A percentile compares a stretch with the other conserved stretches of the same genome.
Conservation (phyloP, 1,284 basidiomycete species). For the Marasmius oreades region DNA sequence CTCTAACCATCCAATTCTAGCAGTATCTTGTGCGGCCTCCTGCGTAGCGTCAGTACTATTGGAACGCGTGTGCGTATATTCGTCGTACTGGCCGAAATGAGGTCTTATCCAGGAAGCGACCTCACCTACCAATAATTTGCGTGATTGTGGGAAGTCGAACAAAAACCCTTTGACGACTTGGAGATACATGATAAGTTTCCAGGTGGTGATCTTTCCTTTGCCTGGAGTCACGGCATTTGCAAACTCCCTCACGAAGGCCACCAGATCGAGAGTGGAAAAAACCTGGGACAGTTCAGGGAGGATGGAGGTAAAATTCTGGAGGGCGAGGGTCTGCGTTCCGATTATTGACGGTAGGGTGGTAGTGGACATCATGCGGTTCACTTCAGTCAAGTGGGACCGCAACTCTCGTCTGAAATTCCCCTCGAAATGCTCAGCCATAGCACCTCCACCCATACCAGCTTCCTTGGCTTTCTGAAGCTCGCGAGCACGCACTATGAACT, state of each 20-base stretch:
- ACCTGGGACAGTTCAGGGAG: constrained; percentile 85
- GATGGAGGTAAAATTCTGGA: constrained; percentile 93
- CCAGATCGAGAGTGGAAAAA: constrained; percentile 77
- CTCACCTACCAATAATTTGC: constrained; percentile 81
- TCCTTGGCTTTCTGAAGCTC: constrained; percentile 86
- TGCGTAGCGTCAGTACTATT: constrained; percentile 44
- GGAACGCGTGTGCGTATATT: constrained; percentile 58
- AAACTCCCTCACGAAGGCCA: constrained; percentile 83
- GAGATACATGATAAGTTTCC: constrained; percentile 92
- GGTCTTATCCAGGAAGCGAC: constrained; percentile 94
- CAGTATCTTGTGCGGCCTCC: constrained; percentile 64
- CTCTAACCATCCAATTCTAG: constrained; percentile 89
- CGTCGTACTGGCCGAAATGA: constrained; percentile 90
- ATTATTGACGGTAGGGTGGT: constrained; percentile 82
- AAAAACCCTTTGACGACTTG: constrained; percentile 88
- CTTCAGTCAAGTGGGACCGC: constrained; percentile 70
- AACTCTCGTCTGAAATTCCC: constrained; percentile 82
- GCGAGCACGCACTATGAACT: constrained; percentile 85
- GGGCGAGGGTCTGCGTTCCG: constrained; percentile 90
- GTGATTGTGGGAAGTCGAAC: constrained; percentile 80
- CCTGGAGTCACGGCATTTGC: constrained; percentile 78
- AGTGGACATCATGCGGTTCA: constrained; percentile 88
- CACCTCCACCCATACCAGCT: constrained; percentile 69
- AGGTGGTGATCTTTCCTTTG: constrained; percentile 87
- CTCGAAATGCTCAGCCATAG: constrained; percentile 85